Base-by-base conservation (phyloP, 2,329 filamentous ascomycete genomes). In the Botrytis aclada region DNA sequence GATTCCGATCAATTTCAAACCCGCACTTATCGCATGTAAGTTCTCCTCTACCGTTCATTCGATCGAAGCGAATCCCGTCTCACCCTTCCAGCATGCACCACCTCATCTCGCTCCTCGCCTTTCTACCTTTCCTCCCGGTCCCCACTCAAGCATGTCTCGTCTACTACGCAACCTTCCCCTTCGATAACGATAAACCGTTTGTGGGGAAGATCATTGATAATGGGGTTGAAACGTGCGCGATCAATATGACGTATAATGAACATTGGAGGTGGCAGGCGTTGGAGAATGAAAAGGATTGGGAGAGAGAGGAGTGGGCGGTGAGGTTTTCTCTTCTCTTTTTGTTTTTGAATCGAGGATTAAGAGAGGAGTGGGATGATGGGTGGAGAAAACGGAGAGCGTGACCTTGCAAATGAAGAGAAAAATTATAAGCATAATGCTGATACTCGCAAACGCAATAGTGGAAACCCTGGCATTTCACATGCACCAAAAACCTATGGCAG, bases 171-270 rank as follows among this genome's bases (percentile, higher is more conserved):
- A 58, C 34, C 37, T 69, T 74, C 61, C 76, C 76, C 20, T 72
- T 73, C 61, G 65, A 69, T 32, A 47, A 71, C 20, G 65, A 64
- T 22, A 45, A 73, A 22, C 76, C 75, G 22, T 77, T 74, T 60
- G 39, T 73, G 41, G 76, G 74, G 0, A 43, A 37, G 4, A 76
- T 77, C 1, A 54, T 47, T 14, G 76, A 77, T 66, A 72, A 77
- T 58, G 69, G 73, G 1, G 9, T 75, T 1, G 51, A 56, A 2
- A 77, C 75, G 14, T 77, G 76, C 29, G 72, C 72, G 72, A 75
- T 76, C 1, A 73, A 65, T 39, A 72, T 63, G 65, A 69, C 74
- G 8, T 75, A 76, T 54, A 43, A 32, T 32, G 29, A 71, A 34
- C 74, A 76, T 69, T 66, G 39, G 47, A n/a, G n/a, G 3, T 39